Base-by-base conservation (phyloP, 2,329 filamentous ascomycete species). In the Fonsecaea pedrosoi region DNA sequence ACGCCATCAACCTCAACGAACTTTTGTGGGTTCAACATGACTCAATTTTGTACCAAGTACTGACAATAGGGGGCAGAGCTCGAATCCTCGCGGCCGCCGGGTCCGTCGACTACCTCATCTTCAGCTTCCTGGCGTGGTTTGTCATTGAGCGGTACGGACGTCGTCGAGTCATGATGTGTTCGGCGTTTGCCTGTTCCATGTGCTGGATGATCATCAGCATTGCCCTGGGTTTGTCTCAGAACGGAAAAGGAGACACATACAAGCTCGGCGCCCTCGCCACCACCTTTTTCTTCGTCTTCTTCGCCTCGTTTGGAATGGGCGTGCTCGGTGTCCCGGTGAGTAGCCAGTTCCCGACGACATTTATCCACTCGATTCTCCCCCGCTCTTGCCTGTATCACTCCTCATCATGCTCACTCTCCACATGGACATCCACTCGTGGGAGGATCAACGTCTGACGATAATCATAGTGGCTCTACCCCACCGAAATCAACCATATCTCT, bases 191-290 rank as follows among this genome's bases (percentile, higher is more conserved):
- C 9, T 84, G 82, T 65, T 82, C 79, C 1, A 77, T 81, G 12
- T 86, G 82, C 70, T 85, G 82, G 76, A 76, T 82, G 18, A 72
- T 83, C 8, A 84, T 85, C 59, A 79, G 82, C 0, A 81, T 82
- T 18, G 75, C 80, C 0, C 76, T 82, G 5, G 79, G 78, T 1
- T 72, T 80, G 21, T 77, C 77, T 0, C 78, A 79, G 58, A 75
- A 76, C 15, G 80, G 81, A 38, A 59, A 65, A 5, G 80, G 78
- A 0, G 74, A 83, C 63, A 73, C 73, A 5, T 81, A 82, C 56
- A 80, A 82, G 55, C 73, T 82, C 1, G 81, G 81, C 4, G 81
- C 81, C n/a, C 81, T 82, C 4, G 79, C 82, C 4, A 81, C 83
- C 2, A 80, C 81, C 0, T 83, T 83, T 73, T 81, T 81, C 72